Base-by-base conservation (phyloP, 2,329 filamentous ascomycete genomes). In the Alternaria brassicae region DNA sequence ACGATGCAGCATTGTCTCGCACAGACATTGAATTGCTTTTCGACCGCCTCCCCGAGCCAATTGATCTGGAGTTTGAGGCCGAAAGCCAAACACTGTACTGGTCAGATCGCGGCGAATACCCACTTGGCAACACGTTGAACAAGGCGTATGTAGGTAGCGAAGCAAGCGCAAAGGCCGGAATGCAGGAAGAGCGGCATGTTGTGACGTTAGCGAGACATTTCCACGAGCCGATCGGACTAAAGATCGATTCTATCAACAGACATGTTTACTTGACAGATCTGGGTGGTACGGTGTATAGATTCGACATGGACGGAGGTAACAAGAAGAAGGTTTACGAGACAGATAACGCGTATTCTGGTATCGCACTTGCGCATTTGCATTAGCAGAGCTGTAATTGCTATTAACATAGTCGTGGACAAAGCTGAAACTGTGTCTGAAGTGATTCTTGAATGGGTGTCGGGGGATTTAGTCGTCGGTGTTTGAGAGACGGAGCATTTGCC, bases 61-160 rank as follows among this genome's bases (percentile, higher is more conserved):
- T 88, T 58, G 85, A 88, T 63, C 72, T 89, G 0, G 84, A 86
- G 30, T 65, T 88, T 1, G 84, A 88, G 15, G 78, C 80, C 12
- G 72, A 77, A 0, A 68, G 70, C 3, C 69, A 79, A 27, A 76
- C 70, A 1, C 73, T 89, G 25, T 88, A 85, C 70, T 88, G 86
- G 86, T 87, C 86, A 0, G 86, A 88, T 62, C 78, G 86, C 0
- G 87, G 86, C 4, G 86, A 88, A 62, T 71, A 83, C 1, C 86
- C 86, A 0, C 68, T 73, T 8, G 86, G 86, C 0, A 87, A 86
- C 67, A 81, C 81, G 10, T 61, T 88, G 57, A 85, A 87, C 67
- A 71, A 78, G 6, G 75, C 74, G 1, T 54, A 52, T 23, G 27
- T 42, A 9, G 44, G 53, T 9, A 36, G 50, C 10, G 23, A 21